Percentiles rank a stretch among this genome's conserved stretches.
phyloP scores from a whole-genome alignment of 192 early-diverging fungal species.

The Coemansia sp. region DNA sequence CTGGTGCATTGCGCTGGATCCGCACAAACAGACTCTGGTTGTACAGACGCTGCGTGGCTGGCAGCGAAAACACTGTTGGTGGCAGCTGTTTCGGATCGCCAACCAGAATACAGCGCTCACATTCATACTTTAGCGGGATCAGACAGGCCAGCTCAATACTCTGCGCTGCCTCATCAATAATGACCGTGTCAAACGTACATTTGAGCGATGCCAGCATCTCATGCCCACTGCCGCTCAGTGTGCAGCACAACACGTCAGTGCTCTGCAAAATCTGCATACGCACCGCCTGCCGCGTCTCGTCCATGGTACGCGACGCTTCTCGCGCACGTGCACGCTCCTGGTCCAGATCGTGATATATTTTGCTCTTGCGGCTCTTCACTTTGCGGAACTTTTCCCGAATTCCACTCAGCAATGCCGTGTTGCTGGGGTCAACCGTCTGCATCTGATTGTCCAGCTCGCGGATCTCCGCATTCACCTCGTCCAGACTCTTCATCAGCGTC shows the following conservation, averaged over 20 bases:
- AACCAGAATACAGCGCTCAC: conserved; percentile 80
- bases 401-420: conserved; percentile 14
- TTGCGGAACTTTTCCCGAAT: conserved; percentile 21
- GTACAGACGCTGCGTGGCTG: conserved; percentile 69
- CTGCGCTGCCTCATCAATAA: conserved; percentile 97
- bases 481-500: conserved; percentile 18
- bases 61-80: conserved; percentile 80
- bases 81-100: conserved; percentile 95
- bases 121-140: conserved; percentile 85
- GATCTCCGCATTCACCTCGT: conserved; percentile 30
- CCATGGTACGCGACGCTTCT: conserved; percentile 43
- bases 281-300: conserved; percentile 57
- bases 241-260: conserved; percentile 83
- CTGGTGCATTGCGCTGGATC: conserved; percentile 66
- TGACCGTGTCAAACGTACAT: conserved; percentile 78
- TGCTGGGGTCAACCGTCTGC: conserved; percentile 22
- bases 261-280: conserved; percentile 68
- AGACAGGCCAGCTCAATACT: conserved; percentile 82
- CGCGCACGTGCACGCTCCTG: conserved; percentile 37
- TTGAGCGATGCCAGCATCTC: conserved; percentile 68
- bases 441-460: conserved; percentile 20
- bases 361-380: conserved; percentile 14
- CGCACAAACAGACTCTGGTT: conserved; percentile 89
- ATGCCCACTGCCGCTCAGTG: conserved; percentile 84
- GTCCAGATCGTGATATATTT: conserved; percentile 17